Evolutionary conservation across 2,329 filamentous ascomycete genomes (phyloP), one percentile per base, ranked within the genome.

Genomic region (Trichophaea hybrida): DNA sequence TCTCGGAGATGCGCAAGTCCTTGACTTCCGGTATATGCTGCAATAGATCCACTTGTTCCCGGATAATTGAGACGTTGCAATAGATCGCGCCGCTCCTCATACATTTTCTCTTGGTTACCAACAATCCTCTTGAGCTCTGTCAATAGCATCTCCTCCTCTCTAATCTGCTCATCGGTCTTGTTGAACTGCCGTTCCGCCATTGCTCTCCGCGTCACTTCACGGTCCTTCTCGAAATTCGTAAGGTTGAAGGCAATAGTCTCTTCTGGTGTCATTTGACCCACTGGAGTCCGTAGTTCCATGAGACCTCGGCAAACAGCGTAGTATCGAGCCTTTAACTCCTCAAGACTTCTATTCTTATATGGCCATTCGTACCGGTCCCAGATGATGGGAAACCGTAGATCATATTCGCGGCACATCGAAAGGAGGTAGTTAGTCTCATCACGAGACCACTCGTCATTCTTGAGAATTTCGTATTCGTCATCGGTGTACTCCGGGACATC

Each of bases 351-450:
- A 6, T 49, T 3, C 8, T 52, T 55, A 1, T 34, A 35, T 3
- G 71, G 73, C 71, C 81, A 94, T 57, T 94, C 87, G 74, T 96
- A 98, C 60, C 91, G 86, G 72, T 98, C 93, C 77, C 85, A 88
- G 61, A 98, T 87, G 13, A 97, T 72, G 2, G 91, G 80, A 89
- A 93, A 98, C 66, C 93, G 84, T 61, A 95, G 78, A 69, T 94
- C 88, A 69, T 83, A 95, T 51, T 90, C 85, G 59, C 78, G 78
- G 12, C 82, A 86, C 38, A 91, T 71, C 2, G 80, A 75, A 70
- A 97, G 79, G 64, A 98, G 74, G 70, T 96, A 96, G 70, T 96
- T 89, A 6, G 93, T 98, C 73, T 98, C 93, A 68, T 93, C 85
- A 69, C 85, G 88, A 12, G 86, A 84, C 93, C 93, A 98, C 67